phyloP scores from a whole-genome alignment of 164 flowering plant species.

The Cinnamomum micranthum region DNA sequence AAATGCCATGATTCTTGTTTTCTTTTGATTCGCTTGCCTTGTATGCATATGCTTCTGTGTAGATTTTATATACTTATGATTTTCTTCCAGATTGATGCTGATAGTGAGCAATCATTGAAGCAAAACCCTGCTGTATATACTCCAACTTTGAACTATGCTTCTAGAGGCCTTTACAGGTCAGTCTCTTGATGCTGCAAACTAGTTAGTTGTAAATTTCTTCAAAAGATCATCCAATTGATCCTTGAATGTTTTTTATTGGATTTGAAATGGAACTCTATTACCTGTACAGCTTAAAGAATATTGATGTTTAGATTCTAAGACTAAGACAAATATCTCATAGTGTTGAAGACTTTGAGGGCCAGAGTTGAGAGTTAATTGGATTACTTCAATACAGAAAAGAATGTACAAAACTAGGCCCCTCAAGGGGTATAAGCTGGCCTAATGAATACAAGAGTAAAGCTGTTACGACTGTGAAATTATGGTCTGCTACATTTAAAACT shows the following conservation, averaged over 20 bases:
- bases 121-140: constrained; percentile 65
- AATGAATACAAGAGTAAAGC: too few relatives aligned
- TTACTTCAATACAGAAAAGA: not conserved
- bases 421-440: too few relatives aligned
- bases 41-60: not conserved
- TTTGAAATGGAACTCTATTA: not conserved
- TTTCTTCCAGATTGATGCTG: constrained; percentile 55
- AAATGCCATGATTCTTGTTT: too few relatives aligned
- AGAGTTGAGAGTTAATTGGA: not conserved
- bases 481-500: not conserved
- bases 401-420: not conserved
- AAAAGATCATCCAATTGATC: not conserved
- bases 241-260: not conserved
- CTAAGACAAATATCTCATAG: not conserved
- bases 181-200: constrained; percentile 12
- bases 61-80: not conserved
- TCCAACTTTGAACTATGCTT: constrained; percentile 50
- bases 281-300: not conserved
- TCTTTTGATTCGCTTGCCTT: not conserved
- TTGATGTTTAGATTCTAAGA: not conserved
- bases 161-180: constrained; percentile 85
- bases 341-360: not conserved
- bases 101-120: constrained; percentile 36
- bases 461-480: too few relatives aligned
- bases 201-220: not conserved